These are phyloP conservation scores for Saccharomycopsis amapae DNA, from an alignment of 805 yeast genomes.

Conservation along the genomic window DNA sequence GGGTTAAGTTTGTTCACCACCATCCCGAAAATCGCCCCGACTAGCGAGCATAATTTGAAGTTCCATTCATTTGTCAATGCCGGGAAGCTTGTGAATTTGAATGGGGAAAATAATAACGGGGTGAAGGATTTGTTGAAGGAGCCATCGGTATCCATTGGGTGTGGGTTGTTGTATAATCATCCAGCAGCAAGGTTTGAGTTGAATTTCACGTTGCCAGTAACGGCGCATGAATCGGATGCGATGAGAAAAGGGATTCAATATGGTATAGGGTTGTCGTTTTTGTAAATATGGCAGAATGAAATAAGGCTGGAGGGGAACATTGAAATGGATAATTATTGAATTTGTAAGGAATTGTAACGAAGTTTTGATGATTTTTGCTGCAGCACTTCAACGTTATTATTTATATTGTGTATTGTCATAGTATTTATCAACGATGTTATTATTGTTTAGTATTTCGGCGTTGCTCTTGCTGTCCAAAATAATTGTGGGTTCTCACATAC, in stretches of 20 bases:
- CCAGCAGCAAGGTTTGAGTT: constrained; percentile 64
- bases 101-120: constrained; percentile 15
- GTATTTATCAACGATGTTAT: too few relatives aligned
- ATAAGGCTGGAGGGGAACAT: too few relatives aligned
- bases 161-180: constrained; percentile 55
- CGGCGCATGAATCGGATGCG: constrained; percentile 42
- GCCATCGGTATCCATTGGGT: constrained; percentile 49
- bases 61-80: constrained; percentile 59
- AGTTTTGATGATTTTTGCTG: too few relatives aligned
- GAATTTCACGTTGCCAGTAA: constrained; percentile 55
- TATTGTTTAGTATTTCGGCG: too few relatives aligned
- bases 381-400: too few relatives aligned
- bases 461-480: too few relatives aligned
- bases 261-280: constrained; percentile 54
- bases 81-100: constrained; percentile 48
- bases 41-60: constrained; percentile 42
- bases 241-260: constrained; percentile 60
- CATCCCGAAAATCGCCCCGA: constrained; percentile 42
- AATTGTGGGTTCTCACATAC: too few relatives aligned
- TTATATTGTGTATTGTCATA: too few relatives aligned
- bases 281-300: constrained; percentile 34
- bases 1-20: constrained; percentile 54
- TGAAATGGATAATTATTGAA: too few relatives aligned
- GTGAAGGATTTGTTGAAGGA: constrained; percentile 25
- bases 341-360: too few relatives aligned